phyloP scores from a whole-genome alignment of 129 eudicot species.

The Flaveria sonorensis region DNA sequence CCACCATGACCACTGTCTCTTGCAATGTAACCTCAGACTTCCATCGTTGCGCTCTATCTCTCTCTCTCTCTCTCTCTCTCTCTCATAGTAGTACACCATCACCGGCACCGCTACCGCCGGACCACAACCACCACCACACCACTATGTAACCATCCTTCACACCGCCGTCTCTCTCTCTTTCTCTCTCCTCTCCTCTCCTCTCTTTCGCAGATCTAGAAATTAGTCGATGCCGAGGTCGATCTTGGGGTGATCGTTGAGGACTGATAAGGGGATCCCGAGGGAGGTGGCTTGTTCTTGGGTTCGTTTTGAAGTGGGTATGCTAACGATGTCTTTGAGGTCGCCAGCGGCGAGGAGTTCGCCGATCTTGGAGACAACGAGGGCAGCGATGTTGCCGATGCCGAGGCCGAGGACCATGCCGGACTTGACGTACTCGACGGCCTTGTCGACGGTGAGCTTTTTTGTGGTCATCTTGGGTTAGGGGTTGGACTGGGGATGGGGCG shows the following conservation, averaged over 20 bases:
- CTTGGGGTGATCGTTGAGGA: conserved; percentile 72
- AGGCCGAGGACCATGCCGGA: conserved; percentile 91
- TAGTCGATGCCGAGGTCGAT: conserved; percentile 90
- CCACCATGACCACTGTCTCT: too few relatives aligned
- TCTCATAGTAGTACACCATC: too few relatives aligned
- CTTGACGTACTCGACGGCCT: conserved; percentile 89
- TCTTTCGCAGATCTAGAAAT: too few relatives aligned
- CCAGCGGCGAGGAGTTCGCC: conserved; percentile 69
- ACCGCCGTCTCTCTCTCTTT: too few relatives aligned
- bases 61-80: too few relatives aligned
- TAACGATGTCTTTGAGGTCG: conserved; percentile 62
- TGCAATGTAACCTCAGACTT: too few relatives aligned
- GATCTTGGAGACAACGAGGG: conserved; percentile 81
- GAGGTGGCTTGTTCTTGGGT: conserved; percentile 81
- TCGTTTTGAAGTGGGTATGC: conserved; percentile 86
- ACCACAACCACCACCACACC: too few relatives aligned
- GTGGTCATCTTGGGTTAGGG: conserved; percentile 85
- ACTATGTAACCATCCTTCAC: too few relatives aligned
- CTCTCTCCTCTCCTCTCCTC: too few relatives aligned
- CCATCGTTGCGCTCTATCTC: too few relatives aligned
- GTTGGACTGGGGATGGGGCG: conserved; percentile 54
- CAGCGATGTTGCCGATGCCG: conserved; percentile 98
- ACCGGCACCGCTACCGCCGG: too few relatives aligned
- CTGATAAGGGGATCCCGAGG: too few relatives aligned
- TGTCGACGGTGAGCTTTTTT: conserved; percentile 95